Base-by-base conservation (phyloP, 2,329 filamentous ascomycete genomes). In the Diaporthe sp. region DNA sequence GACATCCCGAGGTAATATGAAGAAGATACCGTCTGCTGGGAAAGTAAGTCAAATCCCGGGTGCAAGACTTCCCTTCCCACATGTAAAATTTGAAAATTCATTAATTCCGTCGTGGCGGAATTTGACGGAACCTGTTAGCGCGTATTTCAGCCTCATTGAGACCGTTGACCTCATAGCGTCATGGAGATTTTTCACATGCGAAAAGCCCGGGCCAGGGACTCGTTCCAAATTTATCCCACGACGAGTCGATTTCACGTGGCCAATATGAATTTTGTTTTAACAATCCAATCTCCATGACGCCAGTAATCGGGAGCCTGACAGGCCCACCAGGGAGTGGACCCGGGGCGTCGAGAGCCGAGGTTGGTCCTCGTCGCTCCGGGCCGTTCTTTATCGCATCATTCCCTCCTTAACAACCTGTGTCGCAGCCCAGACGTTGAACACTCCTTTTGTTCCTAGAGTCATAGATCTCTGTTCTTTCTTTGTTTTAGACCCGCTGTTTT, bases 321-420 rank as follows among this genome's bases (percentile, higher is more conserved):
- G 65, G 37, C 65, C 71, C 58, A 76, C 71, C 60, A 34, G 71
- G 4, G 53, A 61, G 74, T 73, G 74, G 74, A 60, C 68, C 74
- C n/a, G 37, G 44, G 71, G 37, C 17, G 28, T 68, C 42, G 46
- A 65, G 58, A 75, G 73, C 72, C 72, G 67, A 72, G 75, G 73
- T 76, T 71, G 65, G 60, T 25, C 28, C 61, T 71, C 53, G 55
- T 53, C n/a, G n/a, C 44, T 25, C 22, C 44, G 68, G 44, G 61
- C 72, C 34, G 37, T 78, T 76, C 60, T 74, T 60, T 73, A 70
- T 73, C 73, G 46, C 73, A 72, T 74, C 46, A n/a, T 12, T 53
- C 46, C 13, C 44, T 65, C 62, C 19, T 25, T 22, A 39, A 17
- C 13, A 37, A 25, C 22, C 49, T 68, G 28, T 51, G 44, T 25